Evolutionary conservation across 2,329 filamentous ascomycete genomes (phyloP), one percentile per base, ranked within the genome.

Genomic region (Knoxdaviesia capensis): DNA sequence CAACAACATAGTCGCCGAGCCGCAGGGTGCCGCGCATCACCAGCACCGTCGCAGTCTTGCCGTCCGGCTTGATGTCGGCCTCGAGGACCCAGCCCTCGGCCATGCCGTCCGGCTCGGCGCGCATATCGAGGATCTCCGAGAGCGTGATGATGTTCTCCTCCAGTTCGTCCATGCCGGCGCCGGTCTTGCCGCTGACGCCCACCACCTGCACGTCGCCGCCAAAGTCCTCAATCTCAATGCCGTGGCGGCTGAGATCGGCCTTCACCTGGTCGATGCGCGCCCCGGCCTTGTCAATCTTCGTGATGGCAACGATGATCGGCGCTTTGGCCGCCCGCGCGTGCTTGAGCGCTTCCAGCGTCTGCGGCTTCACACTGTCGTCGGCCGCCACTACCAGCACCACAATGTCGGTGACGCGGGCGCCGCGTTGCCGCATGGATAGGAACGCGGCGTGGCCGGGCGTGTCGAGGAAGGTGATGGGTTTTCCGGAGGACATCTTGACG

Each of bases 381-480:
- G 88, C 88, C 6, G 90, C 90, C 28, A 98, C 88, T 1, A 98
- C 90, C 20, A 98, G 64, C 36, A 98, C 80, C 9, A 98, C 85
- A 49, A 98, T 94, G 55, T 98, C 90, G 0, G 92, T 98, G 40
- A 96, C 86, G 47, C 88, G 85, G 32, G 90, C 92, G 48, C 90
- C 92, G 50, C 90, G 79, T 56, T 94, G 84, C 32, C 90, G 80
- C 90, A 98, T 98, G 35, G 80, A 82, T 49, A 96, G 63, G 59
- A 98, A 98, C 1, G 90, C 92, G 31, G 88, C 85, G 61, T 98
- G 90, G 1, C 90, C 90, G 1, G 90, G 90, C 0, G 90, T 98
- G 55, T 98, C 90, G 31, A 98, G 68, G 64, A 98, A 98, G 0
- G 92, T 98, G 50, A 98, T 94, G 34, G 76, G 74, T 58, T 88